Percentiles rank a stretch among this genome's conserved stretches.
These are phyloP conservation scores for Paracoccidioides lutzii DNA, from an alignment of 2,329 filamentous ascomycete species.

Conservation along the genomic window DNA sequence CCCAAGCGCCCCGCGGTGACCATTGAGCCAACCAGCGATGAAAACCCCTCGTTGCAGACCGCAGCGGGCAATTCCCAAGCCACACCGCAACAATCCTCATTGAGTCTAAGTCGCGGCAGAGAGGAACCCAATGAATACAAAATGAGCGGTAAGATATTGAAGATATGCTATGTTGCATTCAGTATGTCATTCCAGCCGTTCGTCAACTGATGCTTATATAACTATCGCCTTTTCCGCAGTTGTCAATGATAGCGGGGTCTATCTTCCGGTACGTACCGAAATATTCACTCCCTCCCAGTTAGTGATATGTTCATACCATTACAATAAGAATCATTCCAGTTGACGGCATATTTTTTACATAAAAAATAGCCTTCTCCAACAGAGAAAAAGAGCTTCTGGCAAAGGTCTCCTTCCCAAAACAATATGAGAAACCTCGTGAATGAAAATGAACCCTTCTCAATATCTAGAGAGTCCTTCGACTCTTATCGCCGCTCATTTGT, in stretches of 20 bases:
- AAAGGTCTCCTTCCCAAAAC: constrained; percentile 37
- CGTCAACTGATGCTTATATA: constrained; percentile 18
- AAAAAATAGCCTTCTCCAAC: constrained; percentile 62
- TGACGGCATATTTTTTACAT: constrained; percentile 4
- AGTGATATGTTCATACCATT: constrained; percentile 12
- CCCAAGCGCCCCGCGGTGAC: constrained; percentile 38
- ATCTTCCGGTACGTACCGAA: constrained; percentile 56
- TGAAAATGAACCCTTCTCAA: constrained; percentile 86
- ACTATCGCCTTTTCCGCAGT: constrained; percentile 41
- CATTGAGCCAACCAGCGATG: constrained; percentile 34
- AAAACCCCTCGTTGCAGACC: constrained; percentile 32
- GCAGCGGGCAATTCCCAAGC: constrained; percentile 17
- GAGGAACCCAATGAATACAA: constrained; percentile 64
- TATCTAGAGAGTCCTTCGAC: constrained; percentile 92
- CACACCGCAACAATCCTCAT: constrained; percentile 31
- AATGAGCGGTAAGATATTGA: constrained; percentile 53
- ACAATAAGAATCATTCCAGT: neutral
- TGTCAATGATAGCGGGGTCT: constrained; percentile 90
- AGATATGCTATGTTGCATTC: neutral
- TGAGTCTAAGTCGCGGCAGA: constrained; percentile 49
- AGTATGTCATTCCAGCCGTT: neutral
- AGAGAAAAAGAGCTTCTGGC: constrained; percentile 74
- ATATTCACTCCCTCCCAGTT: constrained; percentile 10
- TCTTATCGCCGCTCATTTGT: constrained; percentile 94
- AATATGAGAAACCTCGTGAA: constrained; percentile 52